Evolutionary conservation across 768 basidiomycete species (phyloP).

Genomic region (Boletus reticuloceps): DNA sequence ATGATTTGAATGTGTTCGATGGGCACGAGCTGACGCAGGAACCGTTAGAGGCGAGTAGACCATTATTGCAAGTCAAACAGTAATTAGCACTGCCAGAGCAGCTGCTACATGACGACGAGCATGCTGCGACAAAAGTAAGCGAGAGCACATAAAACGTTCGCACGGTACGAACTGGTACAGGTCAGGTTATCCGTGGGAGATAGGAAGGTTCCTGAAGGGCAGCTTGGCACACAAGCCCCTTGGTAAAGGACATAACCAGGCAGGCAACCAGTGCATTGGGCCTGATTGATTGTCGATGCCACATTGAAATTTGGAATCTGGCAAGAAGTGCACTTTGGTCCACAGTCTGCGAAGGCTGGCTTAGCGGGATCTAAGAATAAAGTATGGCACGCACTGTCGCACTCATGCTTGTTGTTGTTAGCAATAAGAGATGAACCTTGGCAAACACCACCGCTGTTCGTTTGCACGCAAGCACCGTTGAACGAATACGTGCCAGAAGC

Average conservation of each 20-base stretch:
- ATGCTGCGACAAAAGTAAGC: slow-evolving; percentile 41
- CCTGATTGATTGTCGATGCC: slow-evolving; percentile 60
- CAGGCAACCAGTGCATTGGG: slow-evolving; percentile 76
- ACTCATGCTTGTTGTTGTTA: slow-evolving; percentile 79
- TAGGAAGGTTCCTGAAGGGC: slow-evolving; percentile 72
- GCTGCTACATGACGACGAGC: slow-evolving; percentile 69
- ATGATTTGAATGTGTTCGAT: slow-evolving; percentile 62
- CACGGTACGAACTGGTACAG: slow-evolving; percentile 58
- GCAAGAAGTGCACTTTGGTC: slow-evolving; percentile 79
- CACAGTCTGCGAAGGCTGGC: slow-evolving; percentile 56
- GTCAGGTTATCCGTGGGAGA: slow-evolving; percentile 70
- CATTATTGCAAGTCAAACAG: slow-evolving; percentile 71
- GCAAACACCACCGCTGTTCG: slow-evolving; percentile 71
- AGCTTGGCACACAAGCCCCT: slow-evolving; percentile 66
- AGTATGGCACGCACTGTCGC: slow-evolving; percentile 56
- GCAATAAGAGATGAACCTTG: slow-evolving; percentile 66
- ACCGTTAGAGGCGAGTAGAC: slow-evolving; percentile 66
- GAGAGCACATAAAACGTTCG: neutral
- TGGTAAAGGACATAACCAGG: slow-evolving; percentile 71
- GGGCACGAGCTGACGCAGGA: slow-evolving; percentile 78
- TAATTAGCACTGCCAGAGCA: slow-evolving; percentile 66
- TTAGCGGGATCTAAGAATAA: neutral
- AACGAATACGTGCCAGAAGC: slow-evolving; percentile 57
- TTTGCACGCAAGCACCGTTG: slow-evolving; percentile 68
- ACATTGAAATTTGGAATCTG: slow-evolving; percentile 68